Evolutionary conservation across 106 monocot genomes (phyloP), one percentile per base, ranked within the genome.

Genomic region (Dactylorhiza incarnata): DNA sequence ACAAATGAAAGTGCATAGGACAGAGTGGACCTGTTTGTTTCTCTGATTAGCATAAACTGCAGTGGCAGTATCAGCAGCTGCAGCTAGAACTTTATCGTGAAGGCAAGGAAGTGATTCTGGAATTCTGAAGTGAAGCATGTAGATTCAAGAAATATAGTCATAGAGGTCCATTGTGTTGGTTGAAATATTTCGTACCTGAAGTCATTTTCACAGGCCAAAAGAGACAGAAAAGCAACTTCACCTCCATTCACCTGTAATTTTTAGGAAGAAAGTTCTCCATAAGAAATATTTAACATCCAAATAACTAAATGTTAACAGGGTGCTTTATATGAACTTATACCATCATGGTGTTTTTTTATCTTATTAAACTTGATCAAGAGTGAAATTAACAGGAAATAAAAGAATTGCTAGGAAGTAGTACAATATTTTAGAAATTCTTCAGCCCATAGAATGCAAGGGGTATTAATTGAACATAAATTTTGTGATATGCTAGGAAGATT

Each of bases 41-140:
- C 86, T 94, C 75, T 87, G 85, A 84, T 76, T 59, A 24, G 47
- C 70, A 71, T 83, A 85, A 61, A 81, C 62, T 48, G 26, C 73
- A 69, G 85, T 80, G 16, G 97, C 91, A 77, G 89, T 91, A 79
- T 82, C 84, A 56, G 91, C 91, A 75, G 97, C 97, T 22, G 94
- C 85, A 51, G 97, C 97, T 79, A 94, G 87, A 77, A 97, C 93
- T 86, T 91, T 87, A 78, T 97, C 94, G 83, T 97, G 97, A 81
- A 97, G 94, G 81, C 73, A 83, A 44, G 97, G 97, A 53, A 91
- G 73, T 83, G 87, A 89, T 72, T 97, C 91, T 84, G 94, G 86
- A 78, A 91, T 82, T 79, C 97, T 96, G 79, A 59, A 76, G 55
- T 72, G 44, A 63, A 78, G 53, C 14, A 74, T 45, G 51, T 52